phyloP scores from a whole-genome alignment of 2,329 filamentous ascomycete species.

The Monosporascus ibericus region DNA sequence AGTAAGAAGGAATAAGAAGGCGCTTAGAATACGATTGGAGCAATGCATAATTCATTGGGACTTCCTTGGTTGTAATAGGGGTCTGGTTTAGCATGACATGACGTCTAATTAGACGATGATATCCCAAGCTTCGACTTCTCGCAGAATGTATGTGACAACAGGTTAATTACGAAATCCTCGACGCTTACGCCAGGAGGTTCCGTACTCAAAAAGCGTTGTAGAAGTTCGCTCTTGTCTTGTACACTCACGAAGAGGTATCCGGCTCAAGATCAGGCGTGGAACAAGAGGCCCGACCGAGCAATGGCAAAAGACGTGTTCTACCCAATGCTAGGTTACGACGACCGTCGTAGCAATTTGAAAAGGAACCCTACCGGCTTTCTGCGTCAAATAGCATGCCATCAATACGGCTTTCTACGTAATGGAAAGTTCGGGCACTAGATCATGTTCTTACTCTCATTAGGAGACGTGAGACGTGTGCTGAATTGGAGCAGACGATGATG shows the following conservation, averaged over 20 bases:
- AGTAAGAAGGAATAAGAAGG: neutral
- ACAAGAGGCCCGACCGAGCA: conserved; percentile 27
- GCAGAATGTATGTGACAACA: conserved; percentile 27
- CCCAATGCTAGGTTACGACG: neutral
- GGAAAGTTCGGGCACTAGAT: too few relatives aligned
- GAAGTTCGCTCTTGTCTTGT: conserved; percentile 30
- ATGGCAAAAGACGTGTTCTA: conserved; percentile 28
- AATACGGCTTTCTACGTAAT: too few relatives aligned
- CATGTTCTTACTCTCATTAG: too few relatives aligned
- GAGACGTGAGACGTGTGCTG: too few relatives aligned
- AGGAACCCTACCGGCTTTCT: too few relatives aligned
- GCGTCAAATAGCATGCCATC: too few relatives aligned
- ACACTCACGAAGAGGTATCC: conserved; percentile 22
- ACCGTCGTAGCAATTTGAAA: too few relatives aligned
- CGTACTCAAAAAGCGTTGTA: conserved; percentile 36
- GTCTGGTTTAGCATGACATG: neutral
- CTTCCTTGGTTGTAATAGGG: neutral
- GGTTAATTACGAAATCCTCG: conserved; percentile 35
- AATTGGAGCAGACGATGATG: too few relatives aligned
- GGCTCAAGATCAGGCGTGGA: conserved; percentile 32
- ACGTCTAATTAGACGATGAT: too few relatives aligned
- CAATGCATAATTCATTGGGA: neutral
- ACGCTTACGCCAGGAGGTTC: conserved; percentile 26
- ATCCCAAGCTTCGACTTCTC: neutral
- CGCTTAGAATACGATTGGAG: neutral